Evolutionary conservation across 2,329 filamentous ascomycete species (phyloP).

Genomic region (Setomelanomma holmii): DNA sequence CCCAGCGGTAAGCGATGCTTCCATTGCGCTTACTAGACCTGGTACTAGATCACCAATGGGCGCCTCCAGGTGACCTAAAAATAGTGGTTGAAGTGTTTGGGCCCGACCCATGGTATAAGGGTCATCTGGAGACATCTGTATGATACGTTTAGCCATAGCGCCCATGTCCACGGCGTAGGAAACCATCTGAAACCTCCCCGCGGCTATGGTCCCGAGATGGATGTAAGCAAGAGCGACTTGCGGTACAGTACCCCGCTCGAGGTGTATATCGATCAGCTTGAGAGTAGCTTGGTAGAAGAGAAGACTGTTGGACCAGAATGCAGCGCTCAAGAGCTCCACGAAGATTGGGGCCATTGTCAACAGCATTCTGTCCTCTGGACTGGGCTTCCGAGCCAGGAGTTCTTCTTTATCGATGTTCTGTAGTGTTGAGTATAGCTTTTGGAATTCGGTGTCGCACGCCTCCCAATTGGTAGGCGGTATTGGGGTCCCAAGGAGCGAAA

Average conservation of each 20-base stretch:
- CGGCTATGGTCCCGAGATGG: slow-evolving; percentile 70
- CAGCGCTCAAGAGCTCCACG: slow-evolving; percentile 71
- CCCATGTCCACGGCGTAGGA: slow-evolving; percentile 72
- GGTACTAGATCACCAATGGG: slow-evolving; percentile 65
- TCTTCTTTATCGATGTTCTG: slow-evolving; percentile 61
- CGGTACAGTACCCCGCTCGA: slow-evolving; percentile 69
- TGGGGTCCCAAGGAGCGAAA: slow-evolving; percentile 69
- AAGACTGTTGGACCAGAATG: slow-evolving; percentile 75
- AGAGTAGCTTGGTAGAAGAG: slow-evolving; percentile 76
- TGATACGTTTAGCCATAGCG: slow-evolving; percentile 67
- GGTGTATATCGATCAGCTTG: slow-evolving; percentile 70
- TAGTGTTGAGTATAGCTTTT: slow-evolving; percentile 50
- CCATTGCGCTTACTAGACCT: slow-evolving; percentile 69
- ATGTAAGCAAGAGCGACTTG: slow-evolving; percentile 74
- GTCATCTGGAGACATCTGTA: slow-evolving; percentile 64
- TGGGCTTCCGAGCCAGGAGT: slow-evolving; percentile 38
- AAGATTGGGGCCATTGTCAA: slow-evolving; percentile 73
- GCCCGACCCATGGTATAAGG: slow-evolving; percentile 70
- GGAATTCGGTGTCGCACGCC: slow-evolving; percentile 78
- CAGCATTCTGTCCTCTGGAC: slow-evolving; percentile 61
- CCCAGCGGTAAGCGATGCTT: slow-evolving; percentile 70
- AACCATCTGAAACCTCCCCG: slow-evolving; percentile 74
- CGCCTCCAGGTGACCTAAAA: slow-evolving; percentile 73
- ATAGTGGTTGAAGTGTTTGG: slow-evolving; percentile 72
- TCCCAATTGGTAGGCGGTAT: slow-evolving; percentile 74